Conservation (phyloP, 1,284 basidiomycete genomes). For the Cutaneotrichosporon sp. region DNA sequence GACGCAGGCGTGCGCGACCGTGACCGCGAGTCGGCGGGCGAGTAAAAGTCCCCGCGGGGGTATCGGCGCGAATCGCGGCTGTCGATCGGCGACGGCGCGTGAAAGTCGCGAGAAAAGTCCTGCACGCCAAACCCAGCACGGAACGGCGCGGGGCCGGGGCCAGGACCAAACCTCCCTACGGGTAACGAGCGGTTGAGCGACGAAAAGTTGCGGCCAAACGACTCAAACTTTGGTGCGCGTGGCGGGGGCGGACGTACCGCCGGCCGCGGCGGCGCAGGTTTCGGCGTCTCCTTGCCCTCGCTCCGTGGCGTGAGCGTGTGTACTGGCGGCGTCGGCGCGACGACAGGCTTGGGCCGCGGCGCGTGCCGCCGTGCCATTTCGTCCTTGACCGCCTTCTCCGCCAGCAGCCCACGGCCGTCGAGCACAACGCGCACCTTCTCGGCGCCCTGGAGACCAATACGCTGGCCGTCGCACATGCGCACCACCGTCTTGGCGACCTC, state of each 20-base stretch:
- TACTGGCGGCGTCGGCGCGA: not conserved
- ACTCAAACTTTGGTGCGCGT: slow-evolving; percentile 10
- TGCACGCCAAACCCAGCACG: slow-evolving; percentile 7
- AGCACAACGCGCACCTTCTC: slow-evolving; percentile 46
- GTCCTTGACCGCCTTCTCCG: slow-evolving; percentile 48
- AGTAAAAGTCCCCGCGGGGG: slow-evolving; percentile 10
- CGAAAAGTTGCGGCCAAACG: slow-evolving; percentile 18
- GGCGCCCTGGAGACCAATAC: slow-evolving; percentile 37
- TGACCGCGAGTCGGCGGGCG: slow-evolving; percentile 16
- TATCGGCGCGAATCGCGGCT: not conserved
- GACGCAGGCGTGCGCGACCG: slow-evolving; percentile 19
- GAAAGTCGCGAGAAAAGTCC: slow-evolving; percentile 20
- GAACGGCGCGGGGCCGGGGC: not conserved
- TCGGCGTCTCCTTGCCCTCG: slow-evolving; percentile 11
- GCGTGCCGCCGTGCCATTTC: slow-evolving; percentile 58
- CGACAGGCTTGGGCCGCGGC: slow-evolving; percentile 28
- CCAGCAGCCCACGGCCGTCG: slow-evolving; percentile 48
- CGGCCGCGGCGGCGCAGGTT: slow-evolving; percentile 2
- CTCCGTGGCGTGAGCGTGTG: not conserved
- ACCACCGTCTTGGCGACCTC: slow-evolving; percentile 45
- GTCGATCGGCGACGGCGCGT: not conserved
- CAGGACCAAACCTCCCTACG: slow-evolving; percentile 6
- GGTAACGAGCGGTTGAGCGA: slow-evolving; percentile 22
- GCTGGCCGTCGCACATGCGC: slow-evolving; percentile 44
- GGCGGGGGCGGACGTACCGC: slow-evolving; percentile 11